Percentiles rank a stretch among this genome's conserved stretches.
Conservation (phyloP, 2,329 filamentous ascomycete genomes). For the Trichoderma citrinoviride region DNA sequence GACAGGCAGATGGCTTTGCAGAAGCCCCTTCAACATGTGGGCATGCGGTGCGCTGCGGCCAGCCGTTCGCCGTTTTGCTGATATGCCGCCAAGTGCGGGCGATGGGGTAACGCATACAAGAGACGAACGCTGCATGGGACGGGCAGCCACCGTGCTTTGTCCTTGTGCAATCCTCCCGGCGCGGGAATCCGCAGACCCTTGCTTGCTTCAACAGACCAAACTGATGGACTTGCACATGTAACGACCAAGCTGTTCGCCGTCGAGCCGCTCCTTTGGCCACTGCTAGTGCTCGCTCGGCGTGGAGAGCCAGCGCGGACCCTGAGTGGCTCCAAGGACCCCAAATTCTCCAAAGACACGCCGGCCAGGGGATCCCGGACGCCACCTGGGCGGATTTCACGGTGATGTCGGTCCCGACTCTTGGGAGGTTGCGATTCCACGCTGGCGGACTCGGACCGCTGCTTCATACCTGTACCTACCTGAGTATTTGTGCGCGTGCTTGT, state of each 20-base stretch:
- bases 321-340: conserved; percentile 8
- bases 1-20: no score
- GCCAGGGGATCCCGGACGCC: conserved; percentile 17
- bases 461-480: neutral
- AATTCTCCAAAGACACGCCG: neutral
- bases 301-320: conserved; percentile 17
- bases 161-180: neutral
- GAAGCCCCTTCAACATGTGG: no score
- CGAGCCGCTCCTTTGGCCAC: neutral
- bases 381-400: neutral
- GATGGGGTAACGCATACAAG: neutral
- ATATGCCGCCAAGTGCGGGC: neutral
- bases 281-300: conserved; percentile 12
- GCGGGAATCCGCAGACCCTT: neutral
- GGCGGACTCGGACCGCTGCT: conserved; percentile 2
- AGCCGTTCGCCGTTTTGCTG: no score
- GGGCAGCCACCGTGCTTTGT: neutral
- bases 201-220: neutral
- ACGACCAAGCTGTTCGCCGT: neutral
- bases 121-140: neutral
- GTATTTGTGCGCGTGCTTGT: no score
- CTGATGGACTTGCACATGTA: no score
- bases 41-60: no score
- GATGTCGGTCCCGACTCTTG: neutral
- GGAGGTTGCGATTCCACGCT: conserved; percentile 9